These are phyloP conservation scores for Casuarina equisetifolia DNA, from an alignment of 306 rosid genomes.

Conservation along the genomic window DNA sequence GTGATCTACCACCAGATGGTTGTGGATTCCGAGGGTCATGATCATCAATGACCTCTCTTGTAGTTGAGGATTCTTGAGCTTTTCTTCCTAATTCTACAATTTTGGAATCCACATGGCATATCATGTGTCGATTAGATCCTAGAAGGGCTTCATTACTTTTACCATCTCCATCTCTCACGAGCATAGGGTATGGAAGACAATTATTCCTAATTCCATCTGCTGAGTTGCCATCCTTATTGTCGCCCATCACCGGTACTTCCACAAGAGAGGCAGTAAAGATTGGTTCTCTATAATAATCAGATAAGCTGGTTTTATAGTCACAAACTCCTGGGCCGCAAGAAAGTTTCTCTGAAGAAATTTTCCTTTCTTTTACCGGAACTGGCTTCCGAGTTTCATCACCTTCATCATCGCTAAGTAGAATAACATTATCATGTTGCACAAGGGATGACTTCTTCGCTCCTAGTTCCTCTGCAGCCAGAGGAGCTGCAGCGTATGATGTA, in stretches of 20 bases:
- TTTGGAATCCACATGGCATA: conserved; percentile 34
- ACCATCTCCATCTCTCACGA: conserved; percentile 42
- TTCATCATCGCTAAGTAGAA: conserved; percentile 85
- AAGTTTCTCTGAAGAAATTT: conserved; percentile 28
- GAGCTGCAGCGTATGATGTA: conserved; percentile 38
- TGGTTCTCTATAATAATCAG: conserved; percentile 37
- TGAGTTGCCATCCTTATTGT: conserved; percentile 38
- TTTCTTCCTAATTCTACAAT: conserved; percentile 36
- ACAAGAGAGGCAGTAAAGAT: conserved; percentile 41
- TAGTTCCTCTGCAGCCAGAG: conserved; percentile 32
- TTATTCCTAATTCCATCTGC: conserved; percentile 35
- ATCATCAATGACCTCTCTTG: conserved; percentile 26
- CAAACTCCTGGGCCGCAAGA: conserved; percentile 37
- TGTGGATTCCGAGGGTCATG: conserved; percentile 36
- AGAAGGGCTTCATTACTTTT: conserved; percentile 34
- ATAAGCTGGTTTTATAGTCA: conserved; percentile 44
- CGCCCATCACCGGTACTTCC: conserved; percentile 50
- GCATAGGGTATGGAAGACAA: conserved; percentile 35
- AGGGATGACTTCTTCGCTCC: conserved; percentile 44
- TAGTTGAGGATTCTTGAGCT: conserved; percentile 30
- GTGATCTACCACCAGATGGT: conserved; percentile 46
- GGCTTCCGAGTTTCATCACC: conserved; percentile 49
- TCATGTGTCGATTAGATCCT: conserved; percentile 39
- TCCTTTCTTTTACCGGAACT: conserved; percentile 42
- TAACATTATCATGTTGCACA: conserved; percentile 41